Evolutionary conservation across 2,329 filamentous ascomycete genomes (phyloP), one percentile per base, ranked within the genome.

Genomic region (Tothia fuscella): DNA sequence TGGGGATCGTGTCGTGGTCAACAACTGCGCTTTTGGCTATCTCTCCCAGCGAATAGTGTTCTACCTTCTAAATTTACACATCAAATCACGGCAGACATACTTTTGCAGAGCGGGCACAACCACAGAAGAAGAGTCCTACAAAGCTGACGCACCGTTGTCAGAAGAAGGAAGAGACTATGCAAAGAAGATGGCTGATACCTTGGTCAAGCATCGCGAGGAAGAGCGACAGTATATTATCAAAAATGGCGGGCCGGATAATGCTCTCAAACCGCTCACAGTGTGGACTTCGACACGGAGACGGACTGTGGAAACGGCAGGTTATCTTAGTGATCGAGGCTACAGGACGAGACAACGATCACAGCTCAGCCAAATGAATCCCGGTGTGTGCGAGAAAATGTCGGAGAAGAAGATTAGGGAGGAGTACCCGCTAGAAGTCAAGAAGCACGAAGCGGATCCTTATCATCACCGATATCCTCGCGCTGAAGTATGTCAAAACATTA

Each of bases 31-130:
- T 56, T 96, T 98, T 60, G 89, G 88, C 52, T 98, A 98, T 56
- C 73, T 98, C 24, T 93, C 88, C 1, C 88, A 98, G 59, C 79
- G 91, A 46, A 98, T 98, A 50, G 89, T 98, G 42, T 98, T 98
- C 63, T 98, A 96, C 61, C 76, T 98, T 35, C 84, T 94, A 56
- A 98, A 98, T 55, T 70, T 96, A 19, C 91, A 98, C 61, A 95
- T 95, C 68, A 96, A 98, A 61, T 82, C 82, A 37, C 78, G 89
- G 43, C 85, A 85, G 48, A 96, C 87, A 5, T 96, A 93, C 62
- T 96, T 96, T 59, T 88, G 80, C 36, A 76, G 89, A 48, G 76
- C 89, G 38, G 91, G 91, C 28, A 82, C 84, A 5, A 85, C 89
- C 0, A 72, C 76, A n/a, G 83, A 91, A 48, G 83, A 91, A 48